Conservation (phyloP, 306 rosid species). For the Betula pendula region DNA sequence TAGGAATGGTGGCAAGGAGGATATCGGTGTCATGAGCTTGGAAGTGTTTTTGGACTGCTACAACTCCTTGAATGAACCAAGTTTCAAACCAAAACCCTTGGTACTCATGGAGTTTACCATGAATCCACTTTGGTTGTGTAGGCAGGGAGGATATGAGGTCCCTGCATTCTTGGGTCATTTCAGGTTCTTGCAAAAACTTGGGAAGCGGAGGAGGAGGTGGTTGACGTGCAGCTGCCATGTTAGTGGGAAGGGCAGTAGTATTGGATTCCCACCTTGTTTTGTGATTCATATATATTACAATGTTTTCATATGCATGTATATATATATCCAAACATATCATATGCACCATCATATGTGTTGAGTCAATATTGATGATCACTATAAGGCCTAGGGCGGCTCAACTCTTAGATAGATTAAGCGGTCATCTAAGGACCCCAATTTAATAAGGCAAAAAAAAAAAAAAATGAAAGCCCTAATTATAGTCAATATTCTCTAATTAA, state of each 20-base stretch:
- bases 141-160: slow-evolving; percentile 33
- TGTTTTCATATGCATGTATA: no score
- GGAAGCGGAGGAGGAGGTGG: slow-evolving; percentile 8
- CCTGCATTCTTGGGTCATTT: slow-evolving; percentile 26
- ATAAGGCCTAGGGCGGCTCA: no score
- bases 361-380: no score
- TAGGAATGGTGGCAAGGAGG: slow-evolving; percentile 36
- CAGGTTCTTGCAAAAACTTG: slow-evolving; percentile 23
- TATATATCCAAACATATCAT: no score
- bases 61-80: slow-evolving; percentile 25
- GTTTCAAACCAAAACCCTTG: slow-evolving; percentile 43
- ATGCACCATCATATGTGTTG: no score
- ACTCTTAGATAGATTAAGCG: no score
- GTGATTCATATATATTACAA: no score
- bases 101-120: slow-evolving; percentile 20
- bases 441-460: no score
- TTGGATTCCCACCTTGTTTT: not conserved
- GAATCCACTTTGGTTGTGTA: slow-evolving; percentile 19
- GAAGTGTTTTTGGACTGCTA: slow-evolving; percentile 17
- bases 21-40: slow-evolving; percentile 23
- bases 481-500: no score
- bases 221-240: not conserved
- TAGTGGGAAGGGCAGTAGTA: no score
- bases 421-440: no score
- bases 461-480: no score